Conservation (phyloP, 2,329 filamentous ascomycete species). For the Pseudonectria foliicola region DNA sequence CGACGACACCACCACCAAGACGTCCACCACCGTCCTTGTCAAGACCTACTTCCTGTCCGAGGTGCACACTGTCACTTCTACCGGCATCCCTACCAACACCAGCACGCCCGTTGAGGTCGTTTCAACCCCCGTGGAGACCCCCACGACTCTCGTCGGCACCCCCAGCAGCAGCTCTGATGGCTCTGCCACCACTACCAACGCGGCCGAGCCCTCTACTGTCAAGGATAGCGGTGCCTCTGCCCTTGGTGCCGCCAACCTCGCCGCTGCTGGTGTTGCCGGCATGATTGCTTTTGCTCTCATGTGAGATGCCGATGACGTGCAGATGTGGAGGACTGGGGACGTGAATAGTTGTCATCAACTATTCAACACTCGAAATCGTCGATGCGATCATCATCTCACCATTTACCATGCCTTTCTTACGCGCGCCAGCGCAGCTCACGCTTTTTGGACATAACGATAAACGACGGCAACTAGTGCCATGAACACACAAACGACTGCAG, state of each 20-base stretch:
- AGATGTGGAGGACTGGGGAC: slow-evolving; percentile 3
- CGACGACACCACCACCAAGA: slow-evolving; percentile 35
- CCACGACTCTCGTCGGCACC: slow-evolving; percentile 13
- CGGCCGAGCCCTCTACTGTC: slow-evolving; percentile 28
- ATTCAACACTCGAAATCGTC: slow-evolving; percentile 11
- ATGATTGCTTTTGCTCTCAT: slow-evolving; percentile 45
- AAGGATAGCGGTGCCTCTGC: slow-evolving; percentile 36
- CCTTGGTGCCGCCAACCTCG: slow-evolving; percentile 37
- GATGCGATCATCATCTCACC: slow-evolving; percentile 12
- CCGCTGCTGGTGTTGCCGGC: slow-evolving; percentile 42
- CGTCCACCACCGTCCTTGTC: slow-evolving; percentile 43
- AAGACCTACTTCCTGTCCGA: slow-evolving; percentile 45
- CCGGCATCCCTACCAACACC: slow-evolving; percentile 23
- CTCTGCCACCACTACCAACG: slow-evolving; percentile 13
- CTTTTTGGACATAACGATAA: slow-evolving; percentile 19
- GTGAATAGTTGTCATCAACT: slow-evolving; percentile 5
- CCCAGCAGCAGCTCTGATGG: slow-evolving; percentile 15
- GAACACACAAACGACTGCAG: slow-evolving; percentile 14
- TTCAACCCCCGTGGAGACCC: slow-evolving; percentile 8
- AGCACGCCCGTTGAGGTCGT: slow-evolving; percentile 19
- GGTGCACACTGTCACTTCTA: slow-evolving; percentile 34
- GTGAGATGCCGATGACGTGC: slow-evolving; percentile 28
- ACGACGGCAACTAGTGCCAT: slow-evolving; percentile 18
- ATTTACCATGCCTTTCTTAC: slow-evolving; percentile 17
- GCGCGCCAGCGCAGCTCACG: slow-evolving; percentile 11